A percentile compares a stretch with the other conserved stretches of the same genome.
These are phyloP conservation scores for Hypsizygus marmoreus DNA, from an alignment of 768 basidiomycete genomes.

Conservation along the genomic window DNA sequence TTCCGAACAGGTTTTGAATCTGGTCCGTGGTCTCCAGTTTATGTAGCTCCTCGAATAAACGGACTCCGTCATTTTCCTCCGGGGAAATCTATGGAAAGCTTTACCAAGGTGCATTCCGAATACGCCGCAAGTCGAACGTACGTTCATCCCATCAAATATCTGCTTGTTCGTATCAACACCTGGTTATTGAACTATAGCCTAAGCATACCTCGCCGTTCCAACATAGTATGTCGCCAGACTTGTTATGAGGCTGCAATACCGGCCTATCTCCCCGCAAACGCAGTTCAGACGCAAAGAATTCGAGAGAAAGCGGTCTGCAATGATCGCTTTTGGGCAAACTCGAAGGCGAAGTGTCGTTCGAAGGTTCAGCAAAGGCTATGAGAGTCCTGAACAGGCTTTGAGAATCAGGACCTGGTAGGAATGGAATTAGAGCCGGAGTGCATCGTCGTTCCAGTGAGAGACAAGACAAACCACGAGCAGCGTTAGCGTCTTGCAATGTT, in stretches of 20 bases:
- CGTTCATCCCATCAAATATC: constrained; percentile 83
- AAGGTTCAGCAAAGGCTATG: constrained; percentile 4
- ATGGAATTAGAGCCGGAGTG: constrained; percentile 1
- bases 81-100: constrained; percentile 45
- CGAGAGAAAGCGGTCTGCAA: constrained; percentile 29
- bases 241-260: constrained; percentile 69
- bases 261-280: constrained; percentile 61
- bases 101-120: neutral
- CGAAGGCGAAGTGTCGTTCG: too few species aligned
- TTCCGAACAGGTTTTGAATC: constrained; percentile 54
- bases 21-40: constrained; percentile 33
- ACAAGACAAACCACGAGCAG: constrained; percentile 52
- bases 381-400: constrained; percentile 36
- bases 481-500: constrained; percentile 51
- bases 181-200: neutral
- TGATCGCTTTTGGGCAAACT: neutral
- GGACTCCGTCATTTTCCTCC: constrained; percentile 74
- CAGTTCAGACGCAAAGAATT: constrained; percentile 77
- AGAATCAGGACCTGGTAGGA: constrained; percentile 63
- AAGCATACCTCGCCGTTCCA: constrained; percentile 82
- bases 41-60: constrained; percentile 41
- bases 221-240: constrained; percentile 63
- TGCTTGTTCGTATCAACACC: constrained; percentile 14
- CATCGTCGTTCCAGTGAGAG: neutral
- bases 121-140: constrained; percentile 27